phyloP scores from a whole-genome alignment of 345 rosid genomes.

The Rhodomyrtus tomentosa region DNA sequence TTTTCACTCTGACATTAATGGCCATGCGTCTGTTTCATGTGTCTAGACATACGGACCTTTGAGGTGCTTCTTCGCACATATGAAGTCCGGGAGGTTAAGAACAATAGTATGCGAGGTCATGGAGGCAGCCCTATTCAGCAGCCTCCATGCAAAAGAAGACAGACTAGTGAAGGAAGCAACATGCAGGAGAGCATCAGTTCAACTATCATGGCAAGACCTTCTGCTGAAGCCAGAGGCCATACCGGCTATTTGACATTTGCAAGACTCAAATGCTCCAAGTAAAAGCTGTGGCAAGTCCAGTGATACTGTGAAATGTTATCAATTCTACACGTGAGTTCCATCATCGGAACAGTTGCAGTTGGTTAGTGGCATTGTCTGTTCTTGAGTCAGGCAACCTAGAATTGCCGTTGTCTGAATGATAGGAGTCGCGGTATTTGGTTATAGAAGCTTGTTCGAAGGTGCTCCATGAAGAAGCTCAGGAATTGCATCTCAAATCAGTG shows the following conservation, averaged over 20 bases:
- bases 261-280: slow-evolving; percentile 49
- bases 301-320: not conserved
- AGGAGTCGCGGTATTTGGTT: not conserved
- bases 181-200: slow-evolving; percentile 10
- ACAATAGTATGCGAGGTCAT: slow-evolving; percentile 14
- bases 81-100: slow-evolving; percentile 66
- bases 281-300: not conserved
- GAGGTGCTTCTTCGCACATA: slow-evolving; percentile 79
- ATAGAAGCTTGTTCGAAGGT: not conserved
- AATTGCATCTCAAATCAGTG: not conserved
- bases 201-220: slow-evolving; percentile 66
- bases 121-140: slow-evolving; percentile 17
- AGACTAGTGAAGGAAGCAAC: slow-evolving; percentile 25
- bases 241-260: slow-evolving; percentile 94
- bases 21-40: not conserved
- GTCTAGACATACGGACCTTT: slow-evolving; percentile 71
- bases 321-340: not conserved
- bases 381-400: not conserved
- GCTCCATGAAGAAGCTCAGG: not conserved
- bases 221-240: slow-evolving; percentile 77
- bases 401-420: not conserved
- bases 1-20: not conserved
- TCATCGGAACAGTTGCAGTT: not conserved
- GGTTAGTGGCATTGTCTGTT: not conserved
- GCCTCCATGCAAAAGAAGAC: slow-evolving; percentile 73